Evolutionary conservation across 2,329 filamentous ascomycete species (phyloP).

Genomic region (Trichoderma sp.): DNA sequence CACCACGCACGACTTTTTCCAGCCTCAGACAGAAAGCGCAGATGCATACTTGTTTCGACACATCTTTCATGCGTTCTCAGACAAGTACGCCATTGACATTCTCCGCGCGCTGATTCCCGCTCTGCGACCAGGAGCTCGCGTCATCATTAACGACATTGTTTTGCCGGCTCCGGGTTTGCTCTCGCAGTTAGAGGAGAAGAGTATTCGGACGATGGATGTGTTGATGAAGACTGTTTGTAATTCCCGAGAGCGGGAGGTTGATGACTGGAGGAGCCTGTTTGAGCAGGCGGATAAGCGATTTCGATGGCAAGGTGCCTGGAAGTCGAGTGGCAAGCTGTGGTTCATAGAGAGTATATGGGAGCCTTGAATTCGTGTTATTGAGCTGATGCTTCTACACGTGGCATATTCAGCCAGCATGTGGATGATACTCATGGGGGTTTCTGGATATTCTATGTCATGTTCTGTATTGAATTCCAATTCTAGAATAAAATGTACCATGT

Average conservation of each 20-base stretch:
- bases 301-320: conserved; percentile 36
- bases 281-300: conserved; percentile 40
- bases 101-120: neutral
- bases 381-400: neutral
- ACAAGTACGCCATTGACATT: neutral
- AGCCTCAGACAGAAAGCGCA: neutral
- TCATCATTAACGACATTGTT: neutral
- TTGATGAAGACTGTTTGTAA: neutral
- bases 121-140: neutral
- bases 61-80: neutral
- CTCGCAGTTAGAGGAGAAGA: neutral
- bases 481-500: neutral
- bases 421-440: neutral
- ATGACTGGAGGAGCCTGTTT: conserved; percentile 47
- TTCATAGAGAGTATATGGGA: conserved; percentile 42
- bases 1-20: neutral
- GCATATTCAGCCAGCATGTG: neutral
- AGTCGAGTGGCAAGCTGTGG: conserved; percentile 35
- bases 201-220: neutral
- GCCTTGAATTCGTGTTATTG: neutral
- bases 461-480: neutral
- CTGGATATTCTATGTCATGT: neutral
- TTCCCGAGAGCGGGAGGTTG: conserved; percentile 31
- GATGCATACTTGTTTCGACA: neutral
- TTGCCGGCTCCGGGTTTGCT: neutral